phyloP scores from a whole-genome alignment of 306 rosid species.

The Quercus alba region DNA sequence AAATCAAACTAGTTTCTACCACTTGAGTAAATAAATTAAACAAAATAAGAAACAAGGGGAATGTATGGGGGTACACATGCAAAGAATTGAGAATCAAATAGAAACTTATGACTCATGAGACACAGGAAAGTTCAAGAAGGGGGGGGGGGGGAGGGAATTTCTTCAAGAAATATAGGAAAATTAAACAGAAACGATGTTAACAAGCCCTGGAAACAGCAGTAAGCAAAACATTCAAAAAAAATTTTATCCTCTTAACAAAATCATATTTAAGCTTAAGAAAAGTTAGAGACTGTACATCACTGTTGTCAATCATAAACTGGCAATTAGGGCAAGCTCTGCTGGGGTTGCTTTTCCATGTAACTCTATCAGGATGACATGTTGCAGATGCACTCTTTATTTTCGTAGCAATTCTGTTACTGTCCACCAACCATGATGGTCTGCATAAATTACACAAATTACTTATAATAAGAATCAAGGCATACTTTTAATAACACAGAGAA shows the following conservation, averaged over 20 bases:
- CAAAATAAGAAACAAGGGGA: neutral
- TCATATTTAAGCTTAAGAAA: neutral
- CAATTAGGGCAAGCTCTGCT: constrained; percentile 79
- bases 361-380: constrained; percentile 35
- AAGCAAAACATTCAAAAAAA: neutral
- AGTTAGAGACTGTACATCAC: constrained; percentile 46
- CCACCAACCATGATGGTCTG: constrained; percentile 79
- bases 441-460: constrained; percentile 22
- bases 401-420: constrained; percentile 81
- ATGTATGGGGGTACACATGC: neutral
- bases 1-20: neutral
- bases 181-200: neutral
- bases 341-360: constrained; percentile 79
- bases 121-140: neutral
- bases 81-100: neutral
- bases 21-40: neutral
- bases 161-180: neutral
- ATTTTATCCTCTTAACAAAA: neutral
- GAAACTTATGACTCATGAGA: neutral
- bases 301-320: constrained; percentile 64
- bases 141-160: too few relatives aligned
- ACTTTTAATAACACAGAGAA: neutral
- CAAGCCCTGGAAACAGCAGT: neutral
- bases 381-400: constrained; percentile 80
- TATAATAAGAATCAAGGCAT: constrained; percentile 4